phyloP scores from a whole-genome alignment of 768 basidiomycete species.

The Lenzites betulinus region DNA sequence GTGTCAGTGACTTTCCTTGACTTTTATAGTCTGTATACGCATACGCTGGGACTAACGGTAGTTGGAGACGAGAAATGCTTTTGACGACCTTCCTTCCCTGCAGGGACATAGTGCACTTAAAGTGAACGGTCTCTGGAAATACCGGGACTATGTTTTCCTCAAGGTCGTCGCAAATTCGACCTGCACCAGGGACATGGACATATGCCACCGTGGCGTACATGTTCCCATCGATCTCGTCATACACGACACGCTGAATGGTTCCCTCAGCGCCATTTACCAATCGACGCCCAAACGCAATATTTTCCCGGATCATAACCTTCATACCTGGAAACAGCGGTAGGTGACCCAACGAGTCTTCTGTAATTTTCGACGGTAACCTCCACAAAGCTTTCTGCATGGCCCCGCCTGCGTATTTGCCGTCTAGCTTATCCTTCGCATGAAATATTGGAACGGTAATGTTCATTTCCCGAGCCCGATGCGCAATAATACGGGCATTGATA shows the following conservation, averaged over 20 bases:
- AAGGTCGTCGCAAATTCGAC: neutral
- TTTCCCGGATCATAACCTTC: constrained; percentile 25
- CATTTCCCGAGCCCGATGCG: neutral
- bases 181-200: neutral
- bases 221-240: neutral
- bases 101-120: neutral
- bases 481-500: neutral
- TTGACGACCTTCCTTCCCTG: neutral
- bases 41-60: neutral
- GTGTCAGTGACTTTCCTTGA: neutral
- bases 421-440: neutral
- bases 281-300: constrained; percentile 12
- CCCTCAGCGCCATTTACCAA: neutral
- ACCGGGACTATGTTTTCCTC: neutral
- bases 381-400: neutral
- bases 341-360: neutral
- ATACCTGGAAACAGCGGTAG: constrained; percentile 26
- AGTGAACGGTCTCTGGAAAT: neutral
- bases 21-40: neutral
- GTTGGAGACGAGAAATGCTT: neutral
- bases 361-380: neutral
- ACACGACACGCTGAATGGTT: neutral
- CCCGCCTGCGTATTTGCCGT: neutral
- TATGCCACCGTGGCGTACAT: neutral
- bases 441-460: neutral